phyloP scores from a whole-genome alignment of 1,284 basidiomycete genomes.

The Rhodotorula sp. region DNA sequence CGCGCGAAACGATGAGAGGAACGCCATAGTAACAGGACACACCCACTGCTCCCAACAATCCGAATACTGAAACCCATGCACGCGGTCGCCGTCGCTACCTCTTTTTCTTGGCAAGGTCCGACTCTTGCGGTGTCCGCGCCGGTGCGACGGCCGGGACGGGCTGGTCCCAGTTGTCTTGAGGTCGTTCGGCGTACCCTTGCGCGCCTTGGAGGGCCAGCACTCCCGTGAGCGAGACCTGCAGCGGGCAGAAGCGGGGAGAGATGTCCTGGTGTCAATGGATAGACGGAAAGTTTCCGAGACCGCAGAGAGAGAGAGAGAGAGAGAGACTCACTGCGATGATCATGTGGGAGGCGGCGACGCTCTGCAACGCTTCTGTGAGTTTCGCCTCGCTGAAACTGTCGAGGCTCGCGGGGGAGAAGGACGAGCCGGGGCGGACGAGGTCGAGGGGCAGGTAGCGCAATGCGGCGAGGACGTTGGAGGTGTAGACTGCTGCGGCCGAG shows the following conservation, averaged over 20 bases:
- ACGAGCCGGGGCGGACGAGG: neutral
- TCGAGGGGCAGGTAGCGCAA: slow-evolving; percentile 38
- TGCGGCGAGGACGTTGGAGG: slow-evolving; percentile 36
- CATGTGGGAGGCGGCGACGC: slow-evolving; percentile 32
- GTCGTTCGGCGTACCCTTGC: slow-evolving; percentile 32
- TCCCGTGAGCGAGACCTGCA: slow-evolving; percentile 37
- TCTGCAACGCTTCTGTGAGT: slow-evolving; percentile 31
- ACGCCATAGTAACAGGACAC: no score
- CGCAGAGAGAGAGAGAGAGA: no score
- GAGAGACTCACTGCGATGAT: slow-evolving; percentile 32
- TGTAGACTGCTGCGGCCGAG: slow-evolving; percentile 30
- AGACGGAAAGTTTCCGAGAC: no score
- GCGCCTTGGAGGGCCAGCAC: slow-evolving; percentile 37
- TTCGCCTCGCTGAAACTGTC: slow-evolving; percentile 5
- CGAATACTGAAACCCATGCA: no score
- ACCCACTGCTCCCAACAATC: no score
- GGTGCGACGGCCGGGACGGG: neutral
- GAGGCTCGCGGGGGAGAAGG: neutral
- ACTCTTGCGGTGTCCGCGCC: neutral
- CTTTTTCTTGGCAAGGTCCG: no score
- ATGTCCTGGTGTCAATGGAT: neutral
- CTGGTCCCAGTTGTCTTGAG: neutral
- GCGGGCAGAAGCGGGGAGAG: no score
- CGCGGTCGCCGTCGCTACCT: no score
- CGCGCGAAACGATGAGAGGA: no score